phyloP scores from a whole-genome alignment of 805 yeast species.

The Hanseniaspora hatyaiensis region DNA sequence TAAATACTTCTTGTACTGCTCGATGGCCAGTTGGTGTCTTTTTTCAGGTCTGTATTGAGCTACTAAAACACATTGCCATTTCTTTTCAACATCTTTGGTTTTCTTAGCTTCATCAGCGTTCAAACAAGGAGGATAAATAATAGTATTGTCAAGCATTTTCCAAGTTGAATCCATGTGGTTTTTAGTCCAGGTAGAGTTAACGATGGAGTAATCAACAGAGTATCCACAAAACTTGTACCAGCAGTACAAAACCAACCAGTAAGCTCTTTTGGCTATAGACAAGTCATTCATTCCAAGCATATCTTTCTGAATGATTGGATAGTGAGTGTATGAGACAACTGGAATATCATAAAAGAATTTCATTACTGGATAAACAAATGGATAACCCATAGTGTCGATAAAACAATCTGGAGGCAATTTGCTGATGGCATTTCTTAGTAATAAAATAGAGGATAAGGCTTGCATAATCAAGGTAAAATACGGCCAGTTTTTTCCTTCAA shows the following conservation, averaged over 20 bases:
- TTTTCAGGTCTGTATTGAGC: constrained; percentile 96
- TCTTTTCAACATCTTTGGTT: constrained; percentile 25
- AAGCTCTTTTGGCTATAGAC: constrained; percentile 36
- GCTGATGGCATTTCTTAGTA: constrained; percentile 59
- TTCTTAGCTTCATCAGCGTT: constrained; percentile 18
- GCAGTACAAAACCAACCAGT: constrained; percentile 61
- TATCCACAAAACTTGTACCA: constrained; percentile 57
- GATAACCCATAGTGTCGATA: constrained; percentile 90
- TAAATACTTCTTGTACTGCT: constrained; percentile 50
- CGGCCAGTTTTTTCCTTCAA: constrained; percentile 66
- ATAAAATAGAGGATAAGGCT: constrained; percentile 61
- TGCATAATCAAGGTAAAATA: constrained; percentile 76
- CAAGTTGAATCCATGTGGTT: constrained; percentile 61
- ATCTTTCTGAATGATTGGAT: constrained; percentile 79
- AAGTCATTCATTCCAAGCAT: constrained; percentile 50
- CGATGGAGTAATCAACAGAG: constrained; percentile 50
- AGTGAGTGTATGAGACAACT: constrained; percentile 80
- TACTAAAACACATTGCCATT: constrained; percentile 34
- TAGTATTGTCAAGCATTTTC: constrained; percentile 35
- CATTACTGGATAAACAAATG: constrained; percentile 68
- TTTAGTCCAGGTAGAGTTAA: constrained; percentile 88
- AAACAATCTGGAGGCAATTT: constrained; percentile 75
- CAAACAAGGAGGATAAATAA: constrained; percentile 85
- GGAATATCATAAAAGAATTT: constrained; percentile 53
- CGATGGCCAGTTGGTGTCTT: constrained; percentile 62